A percentile compares a stretch with the other conserved stretches of the same genome.
Conservation (phyloP, 2,329 filamentous ascomycete genomes). For the Colletotrichum sp. region DNA sequence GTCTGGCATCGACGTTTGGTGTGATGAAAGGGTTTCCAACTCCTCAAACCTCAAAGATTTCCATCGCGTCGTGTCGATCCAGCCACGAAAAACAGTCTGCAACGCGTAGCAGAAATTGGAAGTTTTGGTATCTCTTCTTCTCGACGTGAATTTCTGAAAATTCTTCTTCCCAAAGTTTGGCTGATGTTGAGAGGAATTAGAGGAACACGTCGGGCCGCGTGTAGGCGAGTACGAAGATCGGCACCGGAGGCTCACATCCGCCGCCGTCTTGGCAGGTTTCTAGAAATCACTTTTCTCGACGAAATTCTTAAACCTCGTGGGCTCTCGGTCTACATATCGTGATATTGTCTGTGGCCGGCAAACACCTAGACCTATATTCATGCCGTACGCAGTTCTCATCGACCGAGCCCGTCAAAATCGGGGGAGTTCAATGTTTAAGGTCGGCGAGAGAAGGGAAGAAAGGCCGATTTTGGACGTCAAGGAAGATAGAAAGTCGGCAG, state of each 20-base stretch:
- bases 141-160: rapidly evolving
- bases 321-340: background rate
- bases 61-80: too few relatives aligned
- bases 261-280: background rate
- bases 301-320: background rate
- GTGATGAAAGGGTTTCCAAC: too few relatives aligned
- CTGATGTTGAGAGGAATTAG: background rate
- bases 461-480: background rate
- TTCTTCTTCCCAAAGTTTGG: background rate
- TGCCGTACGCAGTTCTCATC: background rate
- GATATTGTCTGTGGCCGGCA: background rate
- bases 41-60: too few relatives aligned
- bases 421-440: background rate
- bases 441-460: background rate
- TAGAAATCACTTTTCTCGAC: background rate
- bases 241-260: background rate
- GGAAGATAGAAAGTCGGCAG: background rate
- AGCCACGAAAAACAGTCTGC: too few relatives aligned
- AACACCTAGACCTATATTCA: background rate
- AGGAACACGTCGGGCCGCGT: background rate
- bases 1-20: too few relatives aligned
- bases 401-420: background rate
- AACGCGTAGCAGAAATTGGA: too few relatives aligned
- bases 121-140: too few relatives aligned
- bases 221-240: background rate